Base-by-base conservation (phyloP, 805 yeast species). In the Zygosaccharomyces rouxii region DNA sequence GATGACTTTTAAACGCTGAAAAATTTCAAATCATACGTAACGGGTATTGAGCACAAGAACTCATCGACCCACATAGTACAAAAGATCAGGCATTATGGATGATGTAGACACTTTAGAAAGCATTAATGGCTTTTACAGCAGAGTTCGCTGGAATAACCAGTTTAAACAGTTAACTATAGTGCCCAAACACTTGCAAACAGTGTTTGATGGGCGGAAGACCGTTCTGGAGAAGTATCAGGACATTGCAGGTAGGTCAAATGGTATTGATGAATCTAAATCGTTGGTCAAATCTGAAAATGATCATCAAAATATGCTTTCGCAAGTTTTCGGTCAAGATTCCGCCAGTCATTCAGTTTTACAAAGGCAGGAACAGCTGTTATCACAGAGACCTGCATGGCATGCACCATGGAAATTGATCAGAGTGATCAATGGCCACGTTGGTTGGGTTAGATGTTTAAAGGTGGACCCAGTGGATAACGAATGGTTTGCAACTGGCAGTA, bases 401-500 rank as follows among this genome's bases (percentile, higher is more conserved):
- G 77, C 79, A 1, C 78, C 81, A 2, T 89, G 96, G 96, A 78
- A 79, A 56, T 73, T 87, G 5, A 74, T 73, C 61, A 73, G 84
- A 48, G 89, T 92, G 3, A 74, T 92, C 0, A 80, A 86, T 1
- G 98, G 98, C 3, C 99, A 94, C 64, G 75, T 79, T 35, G 99
- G 99, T 0, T 90, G 97, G 90, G 89, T 94, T 0, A 75, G 95
- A 40, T 76, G 87, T n/a, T 71, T 89, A 2, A 75, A 84, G 6
- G 78, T 86, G 16, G 98, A 94, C 51, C 96, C 96, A 0, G 63
- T 64, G 1, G 84, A 84, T 28, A 89, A 89, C 63, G 78, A 83
- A 55, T 94, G 94, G 88, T 92, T 88, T 69, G 95, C 84, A 6
- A 83, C 97, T 0, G 99, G 98, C 0, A 83, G 95, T 3, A 79